Base-by-base conservation (phyloP, 202 grass and related monocot species). In the Hordeum pubiflorum region DNA sequence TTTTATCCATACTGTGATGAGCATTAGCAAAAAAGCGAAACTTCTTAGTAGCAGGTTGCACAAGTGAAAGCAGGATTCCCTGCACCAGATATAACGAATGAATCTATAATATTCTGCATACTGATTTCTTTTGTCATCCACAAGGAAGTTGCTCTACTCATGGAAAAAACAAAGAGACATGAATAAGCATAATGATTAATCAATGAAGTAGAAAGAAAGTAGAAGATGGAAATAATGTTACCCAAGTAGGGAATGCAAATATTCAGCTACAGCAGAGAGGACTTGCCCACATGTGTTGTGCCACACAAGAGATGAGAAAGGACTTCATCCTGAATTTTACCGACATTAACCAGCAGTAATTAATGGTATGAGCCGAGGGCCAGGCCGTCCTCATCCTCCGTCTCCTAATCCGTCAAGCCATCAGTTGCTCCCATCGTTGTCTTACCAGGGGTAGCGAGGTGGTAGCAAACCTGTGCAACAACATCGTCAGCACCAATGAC, bases 191-290 rank as follows among this genome's bases (percentile, higher is more conserved):
- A 9, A 13, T 3, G 68, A 39, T 26, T 39, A 62, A 56, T 75
- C 1, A 76, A 55, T 38, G 59, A 82, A 71, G 38, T 4, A 67
- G 38, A 36, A 43, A n/a, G 10, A 43, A 43, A 43, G 3, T 57
- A 48, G 37, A 46, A 77, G 26, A 9, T 33, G 29, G 2, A 36
- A 52, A 48, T 60, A 72, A 40, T n/a, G 59, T 69, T 91, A 97
- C 91, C 85, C 41, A 73, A 77, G 84, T 17, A 92, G 27, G 71
- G 85, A 85, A 80, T 94, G 89, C 79, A 91, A 85, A 80, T 87
- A 90, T 62, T 94, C 84, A 20, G 91, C 87, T 79, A 94, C 81
- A 79, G 84, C 71, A 81, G 91, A 92, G 27, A 97, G 76, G 62
- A 94, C 82, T 79, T 87, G 87, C 17, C 56, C 68, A 75, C 89